Evolutionary conservation across 495 filamentous ascomycete species (phyloP).

Genomic region (Podospora fimiseda): DNA sequence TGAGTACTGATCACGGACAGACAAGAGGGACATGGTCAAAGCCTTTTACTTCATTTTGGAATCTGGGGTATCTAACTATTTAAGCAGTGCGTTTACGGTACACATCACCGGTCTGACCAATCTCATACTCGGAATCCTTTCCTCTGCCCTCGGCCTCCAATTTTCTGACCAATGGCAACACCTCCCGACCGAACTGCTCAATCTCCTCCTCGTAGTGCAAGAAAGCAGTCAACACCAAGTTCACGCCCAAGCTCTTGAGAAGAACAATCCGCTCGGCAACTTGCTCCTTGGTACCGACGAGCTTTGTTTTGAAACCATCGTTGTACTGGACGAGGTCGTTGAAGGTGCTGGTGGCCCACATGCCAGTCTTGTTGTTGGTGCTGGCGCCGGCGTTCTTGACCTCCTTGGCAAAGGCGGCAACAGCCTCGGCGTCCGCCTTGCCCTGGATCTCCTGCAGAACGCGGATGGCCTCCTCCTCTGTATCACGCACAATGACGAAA

Average conservation of each 20-base stretch:
- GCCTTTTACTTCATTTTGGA: neutral
- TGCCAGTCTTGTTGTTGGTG: slow-evolving; percentile 37
- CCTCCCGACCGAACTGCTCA: slow-evolving; percentile 39
- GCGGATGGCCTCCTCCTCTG: slow-evolving; percentile 41
- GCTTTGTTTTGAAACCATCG: slow-evolving; percentile 46
- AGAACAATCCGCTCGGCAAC: slow-evolving; percentile 42
- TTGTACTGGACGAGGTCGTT: slow-evolving; percentile 47
- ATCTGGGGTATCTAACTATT: neutral
- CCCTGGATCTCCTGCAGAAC: slow-evolving; percentile 44
- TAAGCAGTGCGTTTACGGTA: slow-evolving; percentile 18
- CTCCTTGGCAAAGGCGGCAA: slow-evolving; percentile 37
- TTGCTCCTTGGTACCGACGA: slow-evolving; percentile 45
- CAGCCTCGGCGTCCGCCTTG: slow-evolving; percentile 41
- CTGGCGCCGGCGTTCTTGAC: slow-evolving; percentile 41
- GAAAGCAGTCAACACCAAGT: slow-evolving; percentile 38
- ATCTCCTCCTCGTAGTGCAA: slow-evolving; percentile 46
- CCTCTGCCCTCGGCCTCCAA: slow-evolving; percentile 39
- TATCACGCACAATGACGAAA: slow-evolving; percentile 43
- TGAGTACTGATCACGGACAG: neutral
- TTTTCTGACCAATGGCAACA: slow-evolving; percentile 37
- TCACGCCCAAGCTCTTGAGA: slow-evolving; percentile 41
- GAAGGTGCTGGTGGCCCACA: slow-evolving; percentile 43
- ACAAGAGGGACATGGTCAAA: neutral
- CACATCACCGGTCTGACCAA: slow-evolving; percentile 35
- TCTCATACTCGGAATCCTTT: slow-evolving; percentile 38